Evolutionary conservation across 177 flowering plant species (phyloP).

Genomic region (Vitis hybrid): DNA sequence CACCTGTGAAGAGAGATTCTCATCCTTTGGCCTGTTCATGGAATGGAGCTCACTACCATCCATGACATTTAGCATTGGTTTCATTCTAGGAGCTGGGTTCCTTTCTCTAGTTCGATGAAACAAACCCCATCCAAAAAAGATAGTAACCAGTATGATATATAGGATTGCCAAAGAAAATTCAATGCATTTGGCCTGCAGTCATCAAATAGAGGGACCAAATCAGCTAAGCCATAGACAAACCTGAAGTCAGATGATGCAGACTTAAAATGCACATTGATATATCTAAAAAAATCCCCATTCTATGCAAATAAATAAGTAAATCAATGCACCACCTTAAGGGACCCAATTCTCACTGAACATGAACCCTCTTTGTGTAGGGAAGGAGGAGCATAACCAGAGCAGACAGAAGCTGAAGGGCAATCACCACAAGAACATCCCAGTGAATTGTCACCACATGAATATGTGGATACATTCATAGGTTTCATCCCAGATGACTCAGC

Average conservation of each 20-base stretch:
- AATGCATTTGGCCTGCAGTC: slow-evolving; percentile 66
- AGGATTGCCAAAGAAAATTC: slow-evolving; percentile 54
- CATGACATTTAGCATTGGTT: slow-evolving; percentile 32
- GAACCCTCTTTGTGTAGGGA: slow-evolving; percentile 44
- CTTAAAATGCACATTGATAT: background rate
- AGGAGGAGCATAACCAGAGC: slow-evolving; percentile 63
- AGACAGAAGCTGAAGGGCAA: slow-evolving; percentile 78
- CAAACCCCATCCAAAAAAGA: slow-evolving; percentile 67
- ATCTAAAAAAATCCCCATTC: background rate
- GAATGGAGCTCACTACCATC: slow-evolving; percentile 43
- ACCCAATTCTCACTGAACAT: slow-evolving; percentile 79
- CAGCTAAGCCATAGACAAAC: slow-evolving; percentile 4
- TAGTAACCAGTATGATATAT: slow-evolving; percentile 46
- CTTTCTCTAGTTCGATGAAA: slow-evolving; percentile 38
- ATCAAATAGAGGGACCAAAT: slow-evolving; percentile 10
- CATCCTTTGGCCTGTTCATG: slow-evolving; percentile 47
- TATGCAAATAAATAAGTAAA: background rate
- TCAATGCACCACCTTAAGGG: slow-evolving; percentile 59
- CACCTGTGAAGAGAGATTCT: slow-evolving; percentile 66
- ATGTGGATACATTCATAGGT: slow-evolving; percentile 87
- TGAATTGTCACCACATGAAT: slow-evolving; percentile 88
- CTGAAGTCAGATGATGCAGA: background rate
- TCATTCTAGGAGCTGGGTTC: slow-evolving; percentile 35
- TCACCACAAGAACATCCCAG: slow-evolving; percentile 99
- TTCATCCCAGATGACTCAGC: slow-evolving; percentile 78